Percentiles rank a stretch among this genome's conserved stretches.
These are phyloP conservation scores for Entomophthora muscae DNA, from an alignment of 371 early-diverging fungal genomes.

Conservation along the genomic window DNA sequence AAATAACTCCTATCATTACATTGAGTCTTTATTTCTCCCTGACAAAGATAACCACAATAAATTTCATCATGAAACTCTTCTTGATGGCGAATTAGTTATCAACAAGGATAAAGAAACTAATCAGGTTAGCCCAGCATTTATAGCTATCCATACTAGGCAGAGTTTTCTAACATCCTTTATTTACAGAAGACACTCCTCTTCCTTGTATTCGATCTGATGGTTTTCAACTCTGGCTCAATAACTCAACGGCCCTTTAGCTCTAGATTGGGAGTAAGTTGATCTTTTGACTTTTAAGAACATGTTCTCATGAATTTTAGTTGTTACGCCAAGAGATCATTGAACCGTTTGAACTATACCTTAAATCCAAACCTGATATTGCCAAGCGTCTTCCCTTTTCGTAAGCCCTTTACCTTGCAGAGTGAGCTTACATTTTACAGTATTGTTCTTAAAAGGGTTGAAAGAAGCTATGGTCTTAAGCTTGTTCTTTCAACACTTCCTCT, in stretches of 20 bases:
- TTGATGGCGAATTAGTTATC: constrained; percentile 58
- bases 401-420: constrained; percentile 5
- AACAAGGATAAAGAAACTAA: constrained; percentile 21
- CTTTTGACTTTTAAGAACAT: constrained; percentile 7
- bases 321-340: constrained; percentile 36
- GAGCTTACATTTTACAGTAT: constrained; percentile 13
- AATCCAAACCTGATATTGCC: constrained; percentile 20
- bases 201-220: constrained; percentile 44
- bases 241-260: constrained; percentile 32
- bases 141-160: too few species aligned
- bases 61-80: constrained; percentile 40
- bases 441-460: constrained; percentile 34
- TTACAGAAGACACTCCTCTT: constrained; percentile 30
- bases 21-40: constrained; percentile 30
- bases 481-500: constrained; percentile 36
- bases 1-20: constrained; percentile 32
- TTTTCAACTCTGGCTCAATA: constrained; percentile 25
- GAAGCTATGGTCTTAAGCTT: constrained; percentile 26
- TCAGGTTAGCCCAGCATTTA: constrained; percentile 22
- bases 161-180: background rate
- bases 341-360: constrained; percentile 21
- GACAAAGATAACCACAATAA: constrained; percentile 20
- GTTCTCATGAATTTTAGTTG: constrained; percentile 16
- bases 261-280: constrained; percentile 32
- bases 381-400: constrained; percentile 36